Evolutionary conservation across 2,329 filamentous ascomycete species (phyloP).

Genomic region (Zelopaecilomyces penicillatus): DNA sequence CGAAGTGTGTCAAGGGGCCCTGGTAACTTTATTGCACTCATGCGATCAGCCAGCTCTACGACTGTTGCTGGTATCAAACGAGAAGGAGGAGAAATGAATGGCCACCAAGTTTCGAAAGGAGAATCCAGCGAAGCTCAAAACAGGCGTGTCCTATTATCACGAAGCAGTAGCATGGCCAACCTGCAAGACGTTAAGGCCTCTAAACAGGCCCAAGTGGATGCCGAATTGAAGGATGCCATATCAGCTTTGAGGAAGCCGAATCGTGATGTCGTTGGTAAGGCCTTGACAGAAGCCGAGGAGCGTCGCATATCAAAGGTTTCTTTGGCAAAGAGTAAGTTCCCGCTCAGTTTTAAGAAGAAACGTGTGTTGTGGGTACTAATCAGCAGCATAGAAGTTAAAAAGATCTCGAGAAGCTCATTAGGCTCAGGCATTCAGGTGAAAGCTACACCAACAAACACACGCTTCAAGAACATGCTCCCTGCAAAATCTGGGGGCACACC

Average conservation of each 20-base stretch:
- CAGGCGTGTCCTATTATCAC: slow-evolving; percentile 30
- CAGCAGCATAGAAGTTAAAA: slow-evolving; percentile 1
- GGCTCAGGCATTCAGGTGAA: slow-evolving; percentile 41
- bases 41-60: slow-evolving; percentile 60
- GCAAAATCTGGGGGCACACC: slow-evolving; percentile 17
- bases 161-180: slow-evolving; percentile 40
- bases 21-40: slow-evolving; percentile 51
- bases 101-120: slow-evolving; percentile 39
- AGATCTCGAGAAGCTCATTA: slow-evolving; percentile 29
- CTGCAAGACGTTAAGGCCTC: slow-evolving; percentile 49
- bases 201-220: slow-evolving; percentile 59
- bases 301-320: slow-evolving; percentile 43
- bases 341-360: background rate
- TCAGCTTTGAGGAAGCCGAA: slow-evolving; percentile 68
- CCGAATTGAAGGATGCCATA: slow-evolving; percentile 67
- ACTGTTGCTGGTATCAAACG: slow-evolving; percentile 55
- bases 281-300: slow-evolving; percentile 59
- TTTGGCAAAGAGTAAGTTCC: slow-evolving; percentile 40
- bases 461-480: slow-evolving; percentile 44
- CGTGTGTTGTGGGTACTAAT: background rate
- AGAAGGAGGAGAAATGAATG: slow-evolving; percentile 54
- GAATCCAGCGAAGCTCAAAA: slow-evolving; percentile 29
- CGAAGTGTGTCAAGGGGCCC: slow-evolving; percentile 50
- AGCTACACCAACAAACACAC: slow-evolving; percentile 47
- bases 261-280: slow-evolving; percentile 57